Percentiles rank a stretch among this genome's conserved stretches.
Evolutionary conservation across 192 early-diverging fungal genomes (phyloP).

Genomic region (Coemansia sp.): DNA sequence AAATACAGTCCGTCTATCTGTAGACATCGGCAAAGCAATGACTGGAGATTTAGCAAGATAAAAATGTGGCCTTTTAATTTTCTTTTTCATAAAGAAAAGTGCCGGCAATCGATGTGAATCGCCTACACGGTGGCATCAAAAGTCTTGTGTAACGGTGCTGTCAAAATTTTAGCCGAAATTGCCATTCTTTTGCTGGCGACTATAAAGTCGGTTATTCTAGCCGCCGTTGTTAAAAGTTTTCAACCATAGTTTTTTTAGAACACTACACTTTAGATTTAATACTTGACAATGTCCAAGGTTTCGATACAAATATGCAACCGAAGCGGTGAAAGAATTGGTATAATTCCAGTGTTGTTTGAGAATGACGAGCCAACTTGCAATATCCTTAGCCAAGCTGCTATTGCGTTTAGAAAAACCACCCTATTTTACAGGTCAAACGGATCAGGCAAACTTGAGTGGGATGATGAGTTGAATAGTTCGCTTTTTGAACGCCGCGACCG

Average conservation of each 20-base stretch:
- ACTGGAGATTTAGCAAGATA: neutral
- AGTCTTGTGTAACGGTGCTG: too few species aligned
- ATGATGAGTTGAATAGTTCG: neutral
- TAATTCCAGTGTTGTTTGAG: neutral
- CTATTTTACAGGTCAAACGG: neutral
- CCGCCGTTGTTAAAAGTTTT: too few species aligned
- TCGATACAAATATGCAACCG: neutral
- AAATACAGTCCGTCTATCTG: neutral
- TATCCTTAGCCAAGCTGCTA: neutral
- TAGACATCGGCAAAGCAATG: neutral
- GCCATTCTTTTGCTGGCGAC: too few species aligned
- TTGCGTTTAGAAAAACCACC: neutral
- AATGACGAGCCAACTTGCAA: neutral
- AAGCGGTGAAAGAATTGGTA: neutral
- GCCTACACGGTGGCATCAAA: too few species aligned
- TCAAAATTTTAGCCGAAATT: too few species aligned
- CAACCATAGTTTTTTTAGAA: too few species aligned
- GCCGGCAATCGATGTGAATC: neutral
- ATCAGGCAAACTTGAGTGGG: neutral
- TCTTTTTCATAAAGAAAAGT: neutral
- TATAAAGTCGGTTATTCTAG: too few species aligned
- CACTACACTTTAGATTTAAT: neutral
- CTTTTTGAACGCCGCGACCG: neutral
- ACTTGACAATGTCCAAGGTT: neutral
- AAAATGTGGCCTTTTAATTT: neutral